Base-by-base conservation (phyloP, 78 protist species). In the Dictyostelium intermedium region DNA sequence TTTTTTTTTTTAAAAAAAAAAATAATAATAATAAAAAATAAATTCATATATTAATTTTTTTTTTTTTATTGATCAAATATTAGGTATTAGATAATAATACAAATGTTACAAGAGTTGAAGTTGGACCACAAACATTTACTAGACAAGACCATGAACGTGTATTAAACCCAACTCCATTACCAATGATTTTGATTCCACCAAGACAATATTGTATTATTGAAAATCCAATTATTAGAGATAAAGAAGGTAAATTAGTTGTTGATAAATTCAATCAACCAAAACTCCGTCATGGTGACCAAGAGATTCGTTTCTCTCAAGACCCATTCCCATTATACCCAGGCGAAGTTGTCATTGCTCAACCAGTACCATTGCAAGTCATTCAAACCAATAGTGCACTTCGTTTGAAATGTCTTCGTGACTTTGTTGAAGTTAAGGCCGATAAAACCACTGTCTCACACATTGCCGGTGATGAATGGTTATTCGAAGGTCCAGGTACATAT, bases 301-400 rank as follows among this genome's bases (percentile, higher is more conserved):
- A 98, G 79, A 84, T 97, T 66, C 97, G 99, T 91, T 61, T 95
- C 84, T 72, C 94, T 35, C 87, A 72, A 78, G 97, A 95, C 3
- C 99, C 97, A 73, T 97, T 98, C 95, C 97, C 98, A 82, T 91
- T 97, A 73, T 97, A 93, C 73, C 99, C 99, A 39, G 99, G 99
- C 81, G 98, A 98, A 92, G 13, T 69, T 56, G 85, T 97, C n/a
- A 18, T 30, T 16, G 77, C 86, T 1, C 81, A 74, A 56, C 96
- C 96, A 81, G 84, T 70, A 0, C 92, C 96, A 80, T 41, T 93
- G 20, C 27, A 70, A n/a, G 96, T 95, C 30, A 94, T 98, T 11
- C 73, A 56, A 34, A 84, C 95, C 63, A 87, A 93, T 91, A 50
- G 82, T 13, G 98, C 99, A 16, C 94, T 98, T 37, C 93, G 96